Percentiles rank a stretch among this genome's conserved stretches.
Evolutionary conservation across 345 rosid genomes (phyloP).

Genomic region (Hibiscus tridactylites): DNA sequence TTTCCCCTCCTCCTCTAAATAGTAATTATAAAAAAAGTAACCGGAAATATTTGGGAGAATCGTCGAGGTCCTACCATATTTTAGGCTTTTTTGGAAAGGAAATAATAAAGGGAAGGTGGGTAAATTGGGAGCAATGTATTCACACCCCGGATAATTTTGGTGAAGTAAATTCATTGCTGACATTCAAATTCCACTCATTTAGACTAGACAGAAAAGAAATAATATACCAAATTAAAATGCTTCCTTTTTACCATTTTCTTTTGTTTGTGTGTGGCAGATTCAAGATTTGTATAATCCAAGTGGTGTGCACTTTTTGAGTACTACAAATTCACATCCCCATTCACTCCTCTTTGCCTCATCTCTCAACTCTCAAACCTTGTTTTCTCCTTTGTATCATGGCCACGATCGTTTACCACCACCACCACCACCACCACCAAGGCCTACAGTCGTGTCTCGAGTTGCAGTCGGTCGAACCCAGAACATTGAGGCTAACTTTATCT

Average conservation of each 20-base stretch:
- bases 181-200: not conserved
- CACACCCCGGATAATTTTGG: no score
- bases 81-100: slow-evolving; percentile 31
- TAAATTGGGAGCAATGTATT: slow-evolving; percentile 11
- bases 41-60: slow-evolving; percentile 13
- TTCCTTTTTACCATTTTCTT: not conserved
- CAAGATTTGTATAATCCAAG: slow-evolving; percentile 29
- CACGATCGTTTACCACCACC: slow-evolving; percentile 60
- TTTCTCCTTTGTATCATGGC: slow-evolving; percentile 35
- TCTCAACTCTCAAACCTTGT: not conserved
- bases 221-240: not conserved
- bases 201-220: not conserved
- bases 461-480: slow-evolving; percentile 42
- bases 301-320: slow-evolving; percentile 31
- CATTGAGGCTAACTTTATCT: slow-evolving; percentile 50
- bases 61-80: slow-evolving; percentile 18
- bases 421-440: slow-evolving; percentile 63
- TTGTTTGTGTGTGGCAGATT: slow-evolving; percentile 29
- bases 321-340: slow-evolving; percentile 45
- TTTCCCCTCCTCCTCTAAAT: no score
- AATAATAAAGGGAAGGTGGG: not conserved
- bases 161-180: not conserved
- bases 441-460: slow-evolving; percentile 51
- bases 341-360: slow-evolving; percentile 18
- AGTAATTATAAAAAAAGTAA: not conserved